Evolutionary conservation across 495 filamentous ascomycete genomes (phyloP), one percentile per base, ranked within the genome.

Genomic region (Aspergillus cavernicola): DNA sequence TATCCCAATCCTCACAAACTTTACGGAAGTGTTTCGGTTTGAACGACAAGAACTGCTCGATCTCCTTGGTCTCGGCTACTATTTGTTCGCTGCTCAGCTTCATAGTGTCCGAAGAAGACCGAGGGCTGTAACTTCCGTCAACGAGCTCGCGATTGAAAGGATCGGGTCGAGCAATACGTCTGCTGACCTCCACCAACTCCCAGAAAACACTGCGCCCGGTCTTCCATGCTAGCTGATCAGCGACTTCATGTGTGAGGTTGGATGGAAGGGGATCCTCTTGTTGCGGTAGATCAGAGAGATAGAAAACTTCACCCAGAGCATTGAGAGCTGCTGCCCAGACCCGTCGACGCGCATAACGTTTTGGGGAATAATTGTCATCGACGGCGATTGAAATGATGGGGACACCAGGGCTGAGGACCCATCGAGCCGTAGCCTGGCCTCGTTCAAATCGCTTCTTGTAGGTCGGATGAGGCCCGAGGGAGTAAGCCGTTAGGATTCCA

Each of bases 251-350:
- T 29, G 50, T 68, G 33, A 69, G 53, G 36, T 72, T 74, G 10
- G 63, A 52, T 8, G 59, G 49, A 18, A 57, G 28, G 18, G 61
- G 28, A 5, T 69, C 59, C 19, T 69, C 66, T 26, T 77, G 68
- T 13, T 60, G 69, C 1, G 89, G 88, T 8, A 86, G 71, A 23
- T 87, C 83, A 6, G 78, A 84, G 3, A 97, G 74, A 58, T 90
- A 96, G 65, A 86, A 97, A 2, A 96, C 75, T 65, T 98, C 93
- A 1, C 93, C 93, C 12, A 98, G 70, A 8, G 93, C 93, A 63
- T 98, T 97, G 33, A 98, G 71, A 24, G 80, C 87, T 28, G 89
- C 85, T 15, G 90, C 89, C 90, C 91, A 97, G 4, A 89, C 80
- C 23, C 90, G 85, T 18, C 81, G 77, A 38, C 84, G 75, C 9